Evolutionary conservation across 805 yeast species (phyloP).

Genomic region (Ogataea angusta): DNA sequence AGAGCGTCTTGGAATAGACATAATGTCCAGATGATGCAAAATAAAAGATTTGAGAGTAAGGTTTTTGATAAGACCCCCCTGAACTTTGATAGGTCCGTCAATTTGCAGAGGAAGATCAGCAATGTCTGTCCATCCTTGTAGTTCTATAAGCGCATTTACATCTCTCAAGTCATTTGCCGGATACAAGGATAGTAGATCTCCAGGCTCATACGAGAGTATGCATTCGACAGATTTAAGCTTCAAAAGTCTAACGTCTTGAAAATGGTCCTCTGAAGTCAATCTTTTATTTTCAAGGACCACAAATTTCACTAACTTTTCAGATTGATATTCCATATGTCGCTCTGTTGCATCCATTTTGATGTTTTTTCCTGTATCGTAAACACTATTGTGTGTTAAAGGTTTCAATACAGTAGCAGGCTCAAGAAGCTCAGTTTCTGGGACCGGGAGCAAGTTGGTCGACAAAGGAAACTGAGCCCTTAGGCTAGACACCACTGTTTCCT

Average conservation of each 20-base stretch:
- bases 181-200: constrained; percentile 76
- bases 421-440: constrained; percentile 36
- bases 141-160: constrained; percentile 61
- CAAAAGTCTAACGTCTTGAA: constrained; percentile 83
- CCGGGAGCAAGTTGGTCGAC: constrained; percentile 28
- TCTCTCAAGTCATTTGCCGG: constrained; percentile 65
- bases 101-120: constrained; percentile 59
- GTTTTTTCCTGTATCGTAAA: constrained; percentile 30
- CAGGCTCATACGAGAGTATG: constrained; percentile 51
- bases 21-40: constrained; percentile 77
- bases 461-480: constrained; percentile 36
- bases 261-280: constrained; percentile 69
- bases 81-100: constrained; percentile 40
- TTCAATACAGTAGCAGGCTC: constrained; percentile 35
- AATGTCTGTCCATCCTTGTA: constrained; percentile 69
- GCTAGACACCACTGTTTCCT: constrained; percentile 41
- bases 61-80: constrained; percentile 47
- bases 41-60: constrained; percentile 71
- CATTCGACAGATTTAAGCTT: constrained; percentile 35
- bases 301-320: not conserved
- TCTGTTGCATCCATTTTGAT: constrained; percentile 28
- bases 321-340: constrained; percentile 17
- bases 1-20: constrained; percentile 77
- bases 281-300: constrained; percentile 52
- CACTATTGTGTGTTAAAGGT: constrained; percentile 29